These are phyloP conservation scores for Parsonsia alboflavescens DNA, from an alignment of 257 asterid species.

Conservation along the genomic window DNA sequence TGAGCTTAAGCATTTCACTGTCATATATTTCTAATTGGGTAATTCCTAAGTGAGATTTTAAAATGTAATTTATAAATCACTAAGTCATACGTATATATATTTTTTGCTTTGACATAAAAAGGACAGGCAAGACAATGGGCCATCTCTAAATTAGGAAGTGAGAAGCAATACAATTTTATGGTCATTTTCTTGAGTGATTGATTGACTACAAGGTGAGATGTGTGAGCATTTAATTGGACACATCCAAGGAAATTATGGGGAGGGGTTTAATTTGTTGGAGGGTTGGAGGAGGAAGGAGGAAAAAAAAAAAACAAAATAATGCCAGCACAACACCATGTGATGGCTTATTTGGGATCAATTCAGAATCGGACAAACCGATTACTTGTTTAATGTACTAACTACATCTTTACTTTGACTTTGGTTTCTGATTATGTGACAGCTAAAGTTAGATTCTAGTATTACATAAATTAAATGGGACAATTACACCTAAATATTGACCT, in stretches of 20 bases:
- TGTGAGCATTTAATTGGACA: slow-evolving; percentile 39
- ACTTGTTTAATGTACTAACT: background rate
- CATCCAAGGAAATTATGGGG: slow-evolving; percentile 29
- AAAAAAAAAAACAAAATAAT: slow-evolving; percentile 12
- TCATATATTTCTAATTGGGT: no score
- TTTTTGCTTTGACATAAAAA: no score
- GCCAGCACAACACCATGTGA: slow-evolving; percentile 45
- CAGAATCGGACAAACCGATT: slow-evolving; percentile 7
- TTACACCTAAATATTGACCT: background rate
- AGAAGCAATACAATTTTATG: no score
- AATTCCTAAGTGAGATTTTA: no score
- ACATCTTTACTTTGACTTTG: background rate
- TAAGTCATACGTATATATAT: no score
- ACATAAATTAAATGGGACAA: background rate
- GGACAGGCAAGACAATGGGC: no score
- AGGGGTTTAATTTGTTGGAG: slow-evolving; percentile 7
- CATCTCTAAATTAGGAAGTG: no score
- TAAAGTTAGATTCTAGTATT: slow-evolving; percentile 9
- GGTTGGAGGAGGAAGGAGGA: background rate
- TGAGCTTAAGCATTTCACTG: no score
- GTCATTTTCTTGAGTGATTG: background rate
- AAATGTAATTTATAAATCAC: no score
- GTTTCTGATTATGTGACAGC: slow-evolving; percentile 21
- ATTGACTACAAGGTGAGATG: slow-evolving; percentile 4
- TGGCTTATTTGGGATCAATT: slow-evolving; percentile 21